Conservation (phyloP, 2,329 filamentous ascomycete species). For the Aspergillus niger region DNA sequence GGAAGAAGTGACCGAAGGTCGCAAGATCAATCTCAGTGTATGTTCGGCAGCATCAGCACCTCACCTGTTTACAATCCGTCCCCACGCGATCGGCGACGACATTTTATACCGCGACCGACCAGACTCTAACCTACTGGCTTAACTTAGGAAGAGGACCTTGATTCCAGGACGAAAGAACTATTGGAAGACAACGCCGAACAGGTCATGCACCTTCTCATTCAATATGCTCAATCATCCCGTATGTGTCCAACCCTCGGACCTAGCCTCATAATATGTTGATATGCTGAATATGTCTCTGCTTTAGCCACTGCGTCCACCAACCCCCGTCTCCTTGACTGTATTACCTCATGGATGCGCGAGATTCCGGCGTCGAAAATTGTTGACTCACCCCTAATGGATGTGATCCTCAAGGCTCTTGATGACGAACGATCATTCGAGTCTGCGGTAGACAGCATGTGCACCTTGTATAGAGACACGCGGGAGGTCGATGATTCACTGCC, state of each 20-base stretch:
- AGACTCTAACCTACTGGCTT: conserved; percentile 53
- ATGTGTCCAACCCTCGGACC: conserved; percentile 29
- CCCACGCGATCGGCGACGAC: conserved; percentile 37
- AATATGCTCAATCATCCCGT: conserved; percentile 91
- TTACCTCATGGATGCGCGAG: conserved; percentile 95
- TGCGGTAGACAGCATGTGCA: conserved; percentile 88
- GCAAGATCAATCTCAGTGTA: conserved; percentile 99
- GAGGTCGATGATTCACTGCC: conserved; percentile 89
- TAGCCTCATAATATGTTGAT: conserved; percentile 5
- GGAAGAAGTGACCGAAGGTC: conserved; percentile 98
- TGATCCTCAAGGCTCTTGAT: conserved; percentile 76
- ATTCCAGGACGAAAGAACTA: conserved; percentile 80
- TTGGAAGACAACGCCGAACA: conserved; percentile 86
- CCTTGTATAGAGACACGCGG: conserved; percentile 85
- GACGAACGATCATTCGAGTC: conserved; percentile 79
- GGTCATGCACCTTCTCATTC: conserved; percentile 82
- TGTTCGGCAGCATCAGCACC: conserved; percentile 59
- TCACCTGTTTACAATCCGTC: conserved; percentile 45
- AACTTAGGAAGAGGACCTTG: conserved; percentile 89
- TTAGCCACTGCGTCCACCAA: conserved; percentile 77
- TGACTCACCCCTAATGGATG: conserved; percentile 78
- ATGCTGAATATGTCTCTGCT: conserved; percentile 19
- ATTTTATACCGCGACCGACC: conserved; percentile 18
- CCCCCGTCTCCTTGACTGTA: conserved; percentile 88
- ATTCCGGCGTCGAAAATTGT: conserved; percentile 82